Conservation (phyloP, 306 rosid species). For the Comarum palustre region DNA sequence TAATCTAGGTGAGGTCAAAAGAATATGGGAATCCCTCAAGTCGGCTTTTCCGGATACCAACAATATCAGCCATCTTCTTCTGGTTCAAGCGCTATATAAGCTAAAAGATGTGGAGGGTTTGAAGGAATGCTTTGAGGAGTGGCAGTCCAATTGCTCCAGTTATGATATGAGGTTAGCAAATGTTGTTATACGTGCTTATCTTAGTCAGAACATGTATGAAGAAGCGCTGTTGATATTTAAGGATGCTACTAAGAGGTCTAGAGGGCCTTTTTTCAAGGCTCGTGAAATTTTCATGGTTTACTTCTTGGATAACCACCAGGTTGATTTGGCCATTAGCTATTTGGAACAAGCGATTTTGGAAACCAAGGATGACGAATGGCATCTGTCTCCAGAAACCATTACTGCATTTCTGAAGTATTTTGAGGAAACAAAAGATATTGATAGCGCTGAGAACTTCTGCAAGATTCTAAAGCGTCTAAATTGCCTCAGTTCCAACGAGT, state of each 20-base stretch:
- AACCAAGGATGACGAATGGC: constrained; percentile 38
- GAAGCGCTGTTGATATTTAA: constrained; percentile 57
- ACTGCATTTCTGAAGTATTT: constrained; percentile 58
- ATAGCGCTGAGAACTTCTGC: constrained; percentile 52
- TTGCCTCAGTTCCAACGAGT: constrained; percentile 33
- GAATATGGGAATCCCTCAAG: constrained; percentile 62
- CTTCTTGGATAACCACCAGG: constrained; percentile 41
- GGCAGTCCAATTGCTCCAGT: constrained; percentile 54
- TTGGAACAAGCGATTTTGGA: constrained; percentile 49
- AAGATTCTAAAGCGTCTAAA: constrained; percentile 51
- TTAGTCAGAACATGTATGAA: constrained; percentile 46
- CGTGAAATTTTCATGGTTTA: constrained; percentile 55
- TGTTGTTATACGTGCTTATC: constrained; percentile 47
- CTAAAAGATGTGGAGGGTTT: constrained; percentile 61
- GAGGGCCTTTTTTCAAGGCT: constrained; percentile 49
- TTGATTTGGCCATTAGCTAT: constrained; percentile 53
- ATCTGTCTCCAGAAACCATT: constrained; percentile 36
- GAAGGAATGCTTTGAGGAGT: constrained; percentile 52
- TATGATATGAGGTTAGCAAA: constrained; percentile 55
- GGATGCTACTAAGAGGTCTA: constrained; percentile 43
- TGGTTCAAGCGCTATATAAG: constrained; percentile 67
- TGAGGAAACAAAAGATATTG: constrained; percentile 53
- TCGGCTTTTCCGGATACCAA: constrained; percentile 42
- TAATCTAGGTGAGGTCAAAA: constrained; percentile 54
- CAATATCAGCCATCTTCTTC: constrained; percentile 52